phyloP scores from a whole-genome alignment of 176 grass and related monocot genomes.

The Microstegium vimineum region DNA sequence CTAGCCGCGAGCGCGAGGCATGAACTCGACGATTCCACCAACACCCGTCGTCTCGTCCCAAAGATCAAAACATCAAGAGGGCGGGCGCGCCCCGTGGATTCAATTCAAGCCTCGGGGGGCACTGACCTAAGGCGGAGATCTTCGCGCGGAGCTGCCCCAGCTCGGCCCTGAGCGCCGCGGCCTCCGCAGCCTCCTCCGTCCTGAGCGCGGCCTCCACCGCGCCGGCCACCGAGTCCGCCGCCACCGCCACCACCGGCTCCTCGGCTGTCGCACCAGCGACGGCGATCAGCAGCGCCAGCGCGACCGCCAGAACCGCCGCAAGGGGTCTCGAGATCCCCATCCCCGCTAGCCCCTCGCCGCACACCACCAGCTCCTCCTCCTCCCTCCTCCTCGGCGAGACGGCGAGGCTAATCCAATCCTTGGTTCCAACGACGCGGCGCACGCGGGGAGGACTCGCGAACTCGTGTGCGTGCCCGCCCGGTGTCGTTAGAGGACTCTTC shows the following conservation, averaged over 20 bases:
- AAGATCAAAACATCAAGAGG: background rate
- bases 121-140: constrained; percentile 52
- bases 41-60: background rate
- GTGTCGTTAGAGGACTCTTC: background rate
- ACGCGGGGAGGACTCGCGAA: background rate
- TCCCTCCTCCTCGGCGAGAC: constrained; percentile 14
- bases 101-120: background rate
- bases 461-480: no score
- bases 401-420: constrained; percentile 3
- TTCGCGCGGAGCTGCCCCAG: constrained; percentile 39
- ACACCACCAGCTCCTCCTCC: background rate
- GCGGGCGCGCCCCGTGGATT: background rate
- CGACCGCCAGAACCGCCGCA: background rate
- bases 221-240: background rate
- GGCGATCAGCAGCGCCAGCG: constrained; percentile 35
- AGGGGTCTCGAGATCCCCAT: constrained; percentile 48
- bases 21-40: background rate
- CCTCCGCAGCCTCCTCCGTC: constrained; percentile 21
- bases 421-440: constrained; percentile 32
- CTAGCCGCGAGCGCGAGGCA: background rate
- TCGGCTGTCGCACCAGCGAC: background rate
- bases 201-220: constrained; percentile 16
- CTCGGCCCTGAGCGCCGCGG: constrained; percentile 29
- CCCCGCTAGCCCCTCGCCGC: background rate
- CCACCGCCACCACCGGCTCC: constrained; percentile 10